Evolutionary conservation across 179 eudicot genomes (phyloP).

Genomic region (Beta macrorhiza): DNA sequence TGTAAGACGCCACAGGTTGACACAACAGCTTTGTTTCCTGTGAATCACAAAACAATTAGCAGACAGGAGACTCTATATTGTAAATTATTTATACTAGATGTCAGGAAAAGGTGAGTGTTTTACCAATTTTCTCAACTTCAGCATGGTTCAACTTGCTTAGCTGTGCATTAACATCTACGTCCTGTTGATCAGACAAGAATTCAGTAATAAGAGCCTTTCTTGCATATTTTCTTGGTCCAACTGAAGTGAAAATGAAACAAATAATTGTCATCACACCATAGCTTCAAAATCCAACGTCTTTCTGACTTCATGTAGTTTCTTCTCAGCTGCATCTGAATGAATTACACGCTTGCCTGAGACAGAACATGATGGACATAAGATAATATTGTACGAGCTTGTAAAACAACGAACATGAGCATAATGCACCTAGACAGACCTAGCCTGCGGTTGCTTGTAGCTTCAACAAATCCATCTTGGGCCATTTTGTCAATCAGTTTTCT

Average conservation of each 20-base stretch:
- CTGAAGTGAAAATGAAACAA: neutral
- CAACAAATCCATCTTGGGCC: constrained; percentile 78
- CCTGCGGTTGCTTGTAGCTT: constrained; percentile 63
- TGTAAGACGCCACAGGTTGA: constrained; percentile 82
- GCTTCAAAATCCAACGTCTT: constrained; percentile 49
- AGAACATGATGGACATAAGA: neutral
- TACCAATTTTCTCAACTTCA: constrained; percentile 47
- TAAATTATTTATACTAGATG: neutral
- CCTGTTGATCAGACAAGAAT: constrained; percentile 41
- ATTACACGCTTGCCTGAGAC: constrained; percentile 85
- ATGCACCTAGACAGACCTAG: constrained; percentile 50
- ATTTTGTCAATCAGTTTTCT: constrained; percentile 79
- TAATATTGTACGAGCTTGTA: neutral
- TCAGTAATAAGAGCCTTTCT: too few relatives aligned
- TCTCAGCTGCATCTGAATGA: constrained; percentile 68
- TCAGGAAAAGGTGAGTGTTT: constrained; percentile 1
- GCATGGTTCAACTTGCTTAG: constrained; percentile 36
- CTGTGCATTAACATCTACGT: constrained; percentile 42
- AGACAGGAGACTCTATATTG: neutral
- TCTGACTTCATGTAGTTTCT: constrained; percentile 74
- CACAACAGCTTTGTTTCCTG: constrained; percentile 58
- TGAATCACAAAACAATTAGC: constrained; percentile 14
- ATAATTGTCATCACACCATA: constrained; percentile 41
- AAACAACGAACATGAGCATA: neutral
- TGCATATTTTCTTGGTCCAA: neutral